These are phyloP conservation scores for Starmerella sp. DNA, from an alignment of 805 yeast genomes.

Conservation along the genomic window DNA sequence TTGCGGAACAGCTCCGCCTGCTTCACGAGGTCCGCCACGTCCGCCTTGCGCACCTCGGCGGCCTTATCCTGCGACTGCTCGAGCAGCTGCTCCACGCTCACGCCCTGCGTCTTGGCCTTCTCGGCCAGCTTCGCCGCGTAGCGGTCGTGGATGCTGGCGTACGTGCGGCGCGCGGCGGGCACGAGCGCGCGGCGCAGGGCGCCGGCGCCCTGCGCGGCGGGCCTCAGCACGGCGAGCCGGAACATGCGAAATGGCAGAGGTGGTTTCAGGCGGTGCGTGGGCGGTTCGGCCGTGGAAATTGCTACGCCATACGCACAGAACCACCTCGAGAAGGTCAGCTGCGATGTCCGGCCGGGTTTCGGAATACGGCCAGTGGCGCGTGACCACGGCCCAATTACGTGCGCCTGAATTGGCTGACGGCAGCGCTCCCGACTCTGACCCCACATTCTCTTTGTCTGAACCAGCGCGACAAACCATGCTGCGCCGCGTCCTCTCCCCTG, in stretches of 20 bases:
- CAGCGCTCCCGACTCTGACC: background rate
- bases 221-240: background rate
- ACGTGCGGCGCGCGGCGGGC: background rate
- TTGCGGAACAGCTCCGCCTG: constrained; percentile 12
- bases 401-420: constrained; percentile 1
- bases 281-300: background rate
- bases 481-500: constrained; percentile 3
- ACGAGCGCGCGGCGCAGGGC: background rate
- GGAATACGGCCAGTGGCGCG: background rate
- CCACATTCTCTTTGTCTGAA: background rate
- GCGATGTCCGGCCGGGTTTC: background rate
- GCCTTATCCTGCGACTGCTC: constrained; percentile 15
- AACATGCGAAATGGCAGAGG: background rate
- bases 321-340: background rate
- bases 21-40: constrained; percentile 13
- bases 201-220: background rate
- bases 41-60: constrained; percentile 11
- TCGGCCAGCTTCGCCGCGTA: constrained; percentile 35
- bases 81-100: constrained; percentile 18
- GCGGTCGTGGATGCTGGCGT: constrained; percentile 21
- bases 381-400: background rate
- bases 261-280: too few species aligned
- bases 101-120: constrained; percentile 23
- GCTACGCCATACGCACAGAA: background rate
- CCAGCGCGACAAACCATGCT: background rate